These are phyloP conservation scores for Ustilago vetiveriae DNA, from an alignment of 1,284 basidiomycete species.

Conservation along the genomic window DNA sequence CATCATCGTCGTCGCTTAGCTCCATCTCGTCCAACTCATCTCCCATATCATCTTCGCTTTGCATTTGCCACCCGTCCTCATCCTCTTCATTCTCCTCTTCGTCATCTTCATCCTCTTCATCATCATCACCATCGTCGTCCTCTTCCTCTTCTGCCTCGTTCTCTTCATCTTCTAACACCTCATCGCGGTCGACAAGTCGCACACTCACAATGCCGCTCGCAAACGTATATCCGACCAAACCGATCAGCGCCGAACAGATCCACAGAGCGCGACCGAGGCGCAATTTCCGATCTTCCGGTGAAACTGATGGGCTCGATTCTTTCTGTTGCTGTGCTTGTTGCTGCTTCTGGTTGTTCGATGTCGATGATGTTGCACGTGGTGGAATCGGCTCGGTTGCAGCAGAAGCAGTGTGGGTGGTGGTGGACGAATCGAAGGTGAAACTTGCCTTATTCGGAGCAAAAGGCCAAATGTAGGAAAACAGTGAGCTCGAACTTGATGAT, in stretches of 20 bases:
- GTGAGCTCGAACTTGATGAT: background rate
- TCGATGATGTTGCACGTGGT: background rate
- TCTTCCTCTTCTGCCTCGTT: conserved; percentile 28
- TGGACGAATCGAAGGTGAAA: conserved; percentile 1
- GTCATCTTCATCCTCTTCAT: background rate
- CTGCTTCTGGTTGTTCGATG: background rate
- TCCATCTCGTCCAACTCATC: conserved; percentile 18
- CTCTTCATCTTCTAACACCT: conserved; percentile 18
- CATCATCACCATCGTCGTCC: conserved; percentile 1
- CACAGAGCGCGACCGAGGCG: conserved; percentile 48
- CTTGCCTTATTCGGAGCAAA: conserved; percentile 39
- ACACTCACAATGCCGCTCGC: conserved; percentile 59
- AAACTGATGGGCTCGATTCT: background rate
- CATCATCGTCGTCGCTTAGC: conserved; percentile 15
- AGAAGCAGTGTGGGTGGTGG: background rate
- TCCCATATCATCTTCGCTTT: conserved; percentile 24
- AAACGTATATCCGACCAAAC: conserved; percentile 52
- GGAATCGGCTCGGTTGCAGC: background rate
- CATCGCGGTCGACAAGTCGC: conserved; percentile 27
- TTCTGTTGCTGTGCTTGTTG: background rate
- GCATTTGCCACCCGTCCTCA: conserved; percentile 13
- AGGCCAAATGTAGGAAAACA: conserved; percentile 29
- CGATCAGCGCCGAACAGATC: conserved; percentile 52
- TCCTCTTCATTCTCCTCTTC: conserved; percentile 18
- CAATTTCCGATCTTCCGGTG: conserved; percentile 30